These are phyloP conservation scores for Backusella mclennaniae DNA, from an alignment of 192 early-diverging fungal genomes.

Conservation along the genomic window DNA sequence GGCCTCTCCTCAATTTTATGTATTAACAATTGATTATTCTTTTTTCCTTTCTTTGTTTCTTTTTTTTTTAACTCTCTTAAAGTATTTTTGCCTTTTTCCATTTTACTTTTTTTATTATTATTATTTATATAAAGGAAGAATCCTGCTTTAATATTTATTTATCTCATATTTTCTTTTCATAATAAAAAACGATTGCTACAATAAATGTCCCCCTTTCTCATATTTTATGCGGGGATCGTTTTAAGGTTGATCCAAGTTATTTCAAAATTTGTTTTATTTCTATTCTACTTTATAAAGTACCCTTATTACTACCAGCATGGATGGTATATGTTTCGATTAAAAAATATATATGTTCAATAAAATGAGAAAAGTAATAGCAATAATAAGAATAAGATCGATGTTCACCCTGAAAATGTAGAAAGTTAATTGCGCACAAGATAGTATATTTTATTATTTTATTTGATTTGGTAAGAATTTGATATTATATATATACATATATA, in stretches of 20 bases:
- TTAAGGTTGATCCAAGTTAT: constrained; percentile 4
- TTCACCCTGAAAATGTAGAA: background rate
- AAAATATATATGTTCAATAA: background rate
- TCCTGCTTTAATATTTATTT: background rate
- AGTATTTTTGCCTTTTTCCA: background rate
- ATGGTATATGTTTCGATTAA: background rate
- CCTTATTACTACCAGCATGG: background rate
- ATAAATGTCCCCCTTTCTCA: background rate
- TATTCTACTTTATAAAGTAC: background rate
- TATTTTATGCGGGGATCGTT: constrained; percentile 1
- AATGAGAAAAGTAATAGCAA: background rate
- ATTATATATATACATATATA: too few relatives aligned
- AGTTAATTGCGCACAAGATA: background rate
- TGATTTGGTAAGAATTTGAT: background rate
- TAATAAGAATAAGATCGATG: background rate
- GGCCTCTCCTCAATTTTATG: background rate
- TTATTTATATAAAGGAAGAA: background rate
- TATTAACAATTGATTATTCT: background rate
- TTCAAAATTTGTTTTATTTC: background rate
- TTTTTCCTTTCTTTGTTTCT: background rate
- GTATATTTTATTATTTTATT: background rate
- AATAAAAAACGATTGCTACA: background rate
- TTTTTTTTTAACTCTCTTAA: background rate
- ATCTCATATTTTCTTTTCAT: background rate
- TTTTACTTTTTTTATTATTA: background rate